Evolutionary conservation across 2,329 filamentous ascomycete species (phyloP), one percentile per base, ranked within the genome.

Genomic region (Trichophyton benhamiae): DNA sequence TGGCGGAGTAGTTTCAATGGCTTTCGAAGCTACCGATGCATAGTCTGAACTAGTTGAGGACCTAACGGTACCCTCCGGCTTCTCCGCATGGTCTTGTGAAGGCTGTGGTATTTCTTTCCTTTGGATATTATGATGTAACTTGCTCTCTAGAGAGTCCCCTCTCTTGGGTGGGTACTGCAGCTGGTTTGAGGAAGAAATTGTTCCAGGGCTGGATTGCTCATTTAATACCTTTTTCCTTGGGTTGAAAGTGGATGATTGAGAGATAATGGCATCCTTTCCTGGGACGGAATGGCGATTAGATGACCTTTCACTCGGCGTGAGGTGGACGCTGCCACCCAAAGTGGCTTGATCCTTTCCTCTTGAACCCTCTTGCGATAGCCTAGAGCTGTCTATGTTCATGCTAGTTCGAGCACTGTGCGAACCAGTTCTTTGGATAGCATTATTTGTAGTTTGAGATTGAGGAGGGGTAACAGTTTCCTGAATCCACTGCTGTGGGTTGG

Each of bases 61-160:
- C 11, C 27, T 55, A 33, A 22, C 44, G 6, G 58, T 49, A n/a
- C 42, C 42, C 6, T 59, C 61, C 5, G 66, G 59, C 42, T 63
- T 61, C 22, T 66, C 67, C 22, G 33, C 60, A 66, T 41, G 58
- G 8, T 59, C 58, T 71, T 30, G 44, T 33, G 58, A 20, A 8
- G 72, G 69, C 44, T 70, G 27, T 61, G 68, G 67, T 46, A 87
- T 68, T 55, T 91, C 87, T 70, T 89, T 91, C 67, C 87, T 80
- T 9, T 83, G 67, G 63, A 87, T 81, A 20, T 78, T 68, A 65
- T 83, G 70, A 62, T 84, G 71, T 64, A 72, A 69, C 69, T 75
- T 78, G 60, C 55, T 58, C 59, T 78, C 79, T 42, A 85, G 74
- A 20, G 84, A 87, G 71, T 87, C 84, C 22, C 81, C 82, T 63